A percentile compares a stretch with the other conserved stretches of the same genome.
Conservation (phyloP, 1,284 basidiomycete genomes). For the Melampsora americana region DNA sequence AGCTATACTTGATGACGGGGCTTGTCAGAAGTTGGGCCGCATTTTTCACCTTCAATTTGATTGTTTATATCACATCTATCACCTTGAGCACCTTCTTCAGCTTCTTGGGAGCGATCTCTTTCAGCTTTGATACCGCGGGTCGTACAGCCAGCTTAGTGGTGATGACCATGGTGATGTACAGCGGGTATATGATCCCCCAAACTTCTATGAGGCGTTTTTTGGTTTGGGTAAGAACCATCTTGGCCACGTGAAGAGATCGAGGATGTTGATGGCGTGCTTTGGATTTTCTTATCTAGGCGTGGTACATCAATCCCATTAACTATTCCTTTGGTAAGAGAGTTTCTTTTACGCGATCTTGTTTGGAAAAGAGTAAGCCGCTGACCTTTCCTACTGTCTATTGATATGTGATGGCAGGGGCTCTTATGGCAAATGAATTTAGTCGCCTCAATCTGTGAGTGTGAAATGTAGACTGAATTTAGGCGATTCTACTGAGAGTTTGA, state of each 20-base stretch:
- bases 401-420: slow-evolving; percentile 42
- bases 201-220: slow-evolving; percentile 49
- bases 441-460: slow-evolving; percentile 56
- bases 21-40: slow-evolving; percentile 56
- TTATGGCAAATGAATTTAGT: slow-evolving; percentile 79
- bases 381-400: neutral
- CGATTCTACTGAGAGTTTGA: neutral
- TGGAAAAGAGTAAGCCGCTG: neutral
- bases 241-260: neutral
- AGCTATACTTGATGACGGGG: neutral
- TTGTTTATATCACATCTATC: slow-evolving; percentile 49
- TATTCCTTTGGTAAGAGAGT: slow-evolving; percentile 58
- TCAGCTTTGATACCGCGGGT: slow-evolving; percentile 59
- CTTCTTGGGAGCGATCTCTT: slow-evolving; percentile 56
- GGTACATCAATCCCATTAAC: slow-evolving; percentile 58
- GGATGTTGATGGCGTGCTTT: slow-evolving; percentile 68
- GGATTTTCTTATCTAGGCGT: slow-evolving; percentile 80
- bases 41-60: slow-evolving; percentile 57
- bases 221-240: slow-evolving; percentile 45
- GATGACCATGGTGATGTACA: slow-evolving; percentile 27
- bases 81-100: slow-evolving; percentile 57
- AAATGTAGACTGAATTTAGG: neutral
- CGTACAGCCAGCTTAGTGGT: slow-evolving; percentile 56
- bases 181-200: slow-evolving; percentile 50
- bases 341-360: slow-evolving; percentile 48